Conservation (phyloP, 192 early-diverging fungal species). For the Gaertneriomyces sp. region DNA sequence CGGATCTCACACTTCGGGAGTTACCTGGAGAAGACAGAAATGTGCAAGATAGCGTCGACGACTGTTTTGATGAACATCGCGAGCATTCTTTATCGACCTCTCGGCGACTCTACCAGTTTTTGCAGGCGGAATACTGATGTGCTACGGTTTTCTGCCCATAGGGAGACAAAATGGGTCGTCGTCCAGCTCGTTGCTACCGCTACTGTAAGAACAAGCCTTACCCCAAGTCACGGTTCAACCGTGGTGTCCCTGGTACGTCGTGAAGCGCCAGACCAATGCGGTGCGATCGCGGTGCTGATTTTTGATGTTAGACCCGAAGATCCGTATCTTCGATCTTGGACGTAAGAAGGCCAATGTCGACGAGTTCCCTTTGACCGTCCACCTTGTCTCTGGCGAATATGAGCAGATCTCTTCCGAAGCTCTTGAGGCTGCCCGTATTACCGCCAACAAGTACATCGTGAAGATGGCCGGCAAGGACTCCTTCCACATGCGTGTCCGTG, state of each 20-base stretch:
- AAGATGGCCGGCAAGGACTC: slow-evolving; percentile 95
- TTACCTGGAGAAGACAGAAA: too few species aligned
- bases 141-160: not conserved
- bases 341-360: slow-evolving; percentile 95
- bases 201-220: slow-evolving; percentile 99
- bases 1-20: too few species aligned
- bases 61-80: too few species aligned
- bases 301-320: slow-evolving; percentile 78
- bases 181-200: slow-evolving; percentile 97
- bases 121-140: too few species aligned
- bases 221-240: slow-evolving; percentile 95
- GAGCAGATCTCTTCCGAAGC: slow-evolving; percentile 98
- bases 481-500: slow-evolving; percentile 96
- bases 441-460: slow-evolving; percentile 95
- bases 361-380: slow-evolving; percentile 94
- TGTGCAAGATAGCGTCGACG: too few species aligned
- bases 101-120: too few species aligned
- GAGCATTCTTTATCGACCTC: too few species aligned
- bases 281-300: not conserved
- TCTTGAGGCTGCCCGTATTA: slow-evolving; percentile 95
- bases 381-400: slow-evolving; percentile 94
- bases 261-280: not conserved
- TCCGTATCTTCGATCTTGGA: slow-evolving; percentile 92
- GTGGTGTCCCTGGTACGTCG: slow-evolving; percentile 84
- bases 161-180: slow-evolving; percentile 77